Evolutionary conservation across 495 filamentous ascomycete species (phyloP), one percentile per base, ranked within the genome.

Genomic region (Aspergillus haitiensis): DNA sequence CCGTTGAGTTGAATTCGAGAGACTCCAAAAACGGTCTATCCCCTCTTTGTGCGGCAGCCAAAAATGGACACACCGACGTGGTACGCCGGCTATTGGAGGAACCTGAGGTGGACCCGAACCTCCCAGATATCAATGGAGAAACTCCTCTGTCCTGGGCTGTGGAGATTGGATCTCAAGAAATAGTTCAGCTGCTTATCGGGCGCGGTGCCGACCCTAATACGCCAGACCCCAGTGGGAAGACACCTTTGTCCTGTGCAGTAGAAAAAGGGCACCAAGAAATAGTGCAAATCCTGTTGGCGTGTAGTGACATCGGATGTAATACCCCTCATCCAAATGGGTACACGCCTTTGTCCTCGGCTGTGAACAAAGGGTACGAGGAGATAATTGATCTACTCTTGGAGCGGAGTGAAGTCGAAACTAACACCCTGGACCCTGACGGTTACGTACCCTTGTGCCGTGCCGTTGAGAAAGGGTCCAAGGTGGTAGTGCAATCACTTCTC

Each of bases 31-130:
- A 49, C 15, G 67, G 67, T 7, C 67, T 66, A 59, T 71, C 77
- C 5, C 65, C 73, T 6, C 65, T 80, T 18, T 71, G 64, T 39
- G 73, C 67, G 53, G 76, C 77, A 13, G 69, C 70, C 13, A 67
- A 70, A 33, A 70, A 67, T 4, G 73, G 72, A 37, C 61, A 78
- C 53, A 62, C 60, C 13, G 63, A 15, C n/a, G 62, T 75, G 16
- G 72, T 73, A 16, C 64, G 16, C 46, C 62, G 47, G 46, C 62
- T 69, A 13, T 47, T 66, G 33, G 60, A 60, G 15, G 31, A 33
- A 21, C 33, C 40, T 21, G 67, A 50, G 9, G 66, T 62, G 8
- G 62, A 74, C 46, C 13, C 56, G 9, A 58, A 74, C 15, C 40
- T 58, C 3, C 58, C 52, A 8, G 74, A 75, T 42, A 50, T 51